Conservation (phyloP, 2,329 filamentous ascomycete species). For the Calonectria pauciramosa region DNA sequence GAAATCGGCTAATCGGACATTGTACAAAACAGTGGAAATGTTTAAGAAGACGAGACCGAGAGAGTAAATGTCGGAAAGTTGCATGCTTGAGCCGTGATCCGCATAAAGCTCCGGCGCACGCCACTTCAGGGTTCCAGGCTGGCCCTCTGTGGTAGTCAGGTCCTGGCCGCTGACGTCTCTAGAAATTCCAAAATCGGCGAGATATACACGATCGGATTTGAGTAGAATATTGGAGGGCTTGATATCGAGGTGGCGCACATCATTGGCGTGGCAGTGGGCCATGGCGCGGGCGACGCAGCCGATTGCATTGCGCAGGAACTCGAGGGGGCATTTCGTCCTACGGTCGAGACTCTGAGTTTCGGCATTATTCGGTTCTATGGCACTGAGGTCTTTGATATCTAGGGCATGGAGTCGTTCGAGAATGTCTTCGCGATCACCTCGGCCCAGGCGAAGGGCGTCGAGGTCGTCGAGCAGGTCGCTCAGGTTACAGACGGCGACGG, state of each 20-base stretch:
- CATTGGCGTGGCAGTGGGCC: constrained; percentile 56
- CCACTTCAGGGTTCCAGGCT: constrained; percentile 60
- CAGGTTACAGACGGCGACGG: constrained; percentile 62
- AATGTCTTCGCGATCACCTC: constrained; percentile 57
- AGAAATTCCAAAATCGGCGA: constrained; percentile 65
- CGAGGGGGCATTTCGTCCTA: constrained; percentile 52
- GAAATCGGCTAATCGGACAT: constrained; percentile 54
- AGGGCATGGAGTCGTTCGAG: constrained; percentile 54
- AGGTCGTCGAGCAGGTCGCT: constrained; percentile 58
- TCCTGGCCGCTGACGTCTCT: constrained; percentile 60
- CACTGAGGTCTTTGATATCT: constrained; percentile 54
- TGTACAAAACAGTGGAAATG: constrained; percentile 60
- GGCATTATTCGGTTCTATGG: constrained; percentile 47
- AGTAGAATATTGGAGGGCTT: constrained; percentile 64
- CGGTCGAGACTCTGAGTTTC: constrained; percentile 39
- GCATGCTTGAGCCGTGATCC: constrained; percentile 57
- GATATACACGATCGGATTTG: constrained; percentile 59
- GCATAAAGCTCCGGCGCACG: constrained; percentile 60
- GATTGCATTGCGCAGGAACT: constrained; percentile 58
- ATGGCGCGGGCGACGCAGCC: constrained; percentile 61
- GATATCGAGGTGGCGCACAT: constrained; percentile 62
- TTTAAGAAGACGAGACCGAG: constrained; percentile 62
- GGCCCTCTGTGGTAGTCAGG: constrained; percentile 58
- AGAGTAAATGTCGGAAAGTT: constrained; percentile 63
- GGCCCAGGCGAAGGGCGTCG: constrained; percentile 54